A percentile compares a stretch with the other conserved stretches of the same genome.
phyloP scores from a whole-genome alignment of 768 basidiomycete genomes.

The Clitopilus passeckerianus region DNA sequence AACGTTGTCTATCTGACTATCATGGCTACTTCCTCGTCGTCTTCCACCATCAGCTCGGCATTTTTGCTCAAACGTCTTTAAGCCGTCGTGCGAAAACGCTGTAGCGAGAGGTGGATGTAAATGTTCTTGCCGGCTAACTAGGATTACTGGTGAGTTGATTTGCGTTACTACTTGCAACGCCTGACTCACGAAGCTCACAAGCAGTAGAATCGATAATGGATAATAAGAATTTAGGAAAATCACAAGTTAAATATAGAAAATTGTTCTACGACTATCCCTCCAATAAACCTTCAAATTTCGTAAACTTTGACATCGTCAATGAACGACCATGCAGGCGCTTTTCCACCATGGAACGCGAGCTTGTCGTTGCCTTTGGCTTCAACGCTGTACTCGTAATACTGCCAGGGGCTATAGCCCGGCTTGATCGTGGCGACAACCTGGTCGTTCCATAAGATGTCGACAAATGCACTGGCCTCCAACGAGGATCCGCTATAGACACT shows the following conservation, averaged over 20 bases:
- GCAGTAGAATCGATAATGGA: too few species aligned
- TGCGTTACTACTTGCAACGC: too few species aligned
- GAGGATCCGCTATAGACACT: slow-evolving; percentile 29
- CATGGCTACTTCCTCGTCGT: too few species aligned
- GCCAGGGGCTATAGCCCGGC: slow-evolving; percentile 34
- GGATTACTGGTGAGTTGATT: too few species aligned
- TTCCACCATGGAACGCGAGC: slow-evolving; percentile 30
- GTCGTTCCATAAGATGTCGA: slow-evolving; percentile 42
- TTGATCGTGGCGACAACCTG: slow-evolving; percentile 22
- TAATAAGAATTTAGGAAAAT: neutral
- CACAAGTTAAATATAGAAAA: neutral
- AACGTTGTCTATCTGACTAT: too few species aligned
- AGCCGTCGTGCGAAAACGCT: too few species aligned
- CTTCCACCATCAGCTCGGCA: too few species aligned
- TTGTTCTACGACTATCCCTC: neutral
- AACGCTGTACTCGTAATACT: slow-evolving; percentile 28
- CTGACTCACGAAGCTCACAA: too few species aligned
- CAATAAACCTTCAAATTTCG: slow-evolving; percentile 4
- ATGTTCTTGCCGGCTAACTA: too few species aligned
- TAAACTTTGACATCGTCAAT: slow-evolving; percentile 36
- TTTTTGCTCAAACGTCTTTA: too few species aligned
- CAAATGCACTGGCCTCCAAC: slow-evolving; percentile 27
- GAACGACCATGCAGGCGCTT: slow-evolving; percentile 44
- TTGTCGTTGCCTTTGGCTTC: slow-evolving; percentile 17
- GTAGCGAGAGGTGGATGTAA: too few species aligned